Evolutionary conservation across 108 stramenopile species (phyloP).

Genomic region (Mediolabrus comicus): DNA sequence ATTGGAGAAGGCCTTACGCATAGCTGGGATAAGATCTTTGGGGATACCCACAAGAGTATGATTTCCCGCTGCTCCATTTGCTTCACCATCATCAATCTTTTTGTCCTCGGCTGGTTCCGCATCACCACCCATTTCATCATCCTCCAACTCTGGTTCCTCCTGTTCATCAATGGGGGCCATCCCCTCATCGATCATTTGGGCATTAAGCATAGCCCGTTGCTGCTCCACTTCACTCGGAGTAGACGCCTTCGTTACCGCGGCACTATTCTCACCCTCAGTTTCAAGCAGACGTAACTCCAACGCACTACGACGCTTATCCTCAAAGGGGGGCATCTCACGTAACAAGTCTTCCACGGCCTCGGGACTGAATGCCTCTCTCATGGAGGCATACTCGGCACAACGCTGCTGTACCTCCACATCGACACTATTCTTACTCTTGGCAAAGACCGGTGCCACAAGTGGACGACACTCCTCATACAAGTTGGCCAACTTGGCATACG

Average conservation of each 20-base stretch:
- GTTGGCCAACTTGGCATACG: conserved; percentile 95
- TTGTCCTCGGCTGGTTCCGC: conserved; percentile 10
- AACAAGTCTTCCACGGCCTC: conserved; percentile 89
- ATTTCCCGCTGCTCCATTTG: conserved; percentile 16
- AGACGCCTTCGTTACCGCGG: conserved; percentile 81
- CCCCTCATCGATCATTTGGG: conserved; percentile 36
- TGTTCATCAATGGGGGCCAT: conserved; percentile 45
- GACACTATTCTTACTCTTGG: conserved; percentile 77
- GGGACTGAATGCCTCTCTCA: conserved; percentile 83
- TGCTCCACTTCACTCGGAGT: conserved; percentile 81
- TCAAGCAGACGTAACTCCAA: conserved; percentile 80
- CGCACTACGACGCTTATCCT: conserved; percentile 81
- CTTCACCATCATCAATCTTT: conserved; percentile 1
- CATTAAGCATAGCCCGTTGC: conserved; percentile 69
- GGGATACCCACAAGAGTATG: conserved; percentile 74
- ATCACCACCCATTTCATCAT: conserved; percentile 20
- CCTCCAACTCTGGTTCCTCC: conserved; percentile 45
- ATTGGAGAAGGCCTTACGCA: conserved; percentile 90
- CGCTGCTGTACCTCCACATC: conserved; percentile 95
- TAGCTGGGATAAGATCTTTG: conserved; percentile 88
- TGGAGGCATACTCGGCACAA: conserved; percentile 84
- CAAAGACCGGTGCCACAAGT: conserved; percentile 85
- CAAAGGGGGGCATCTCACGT: conserved; percentile 94
- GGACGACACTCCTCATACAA: conserved; percentile 93
- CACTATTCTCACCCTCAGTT: conserved; percentile 84